phyloP scores from a whole-genome alignment of 768 basidiomycete species.

The Rhizopogon rudus region DNA sequence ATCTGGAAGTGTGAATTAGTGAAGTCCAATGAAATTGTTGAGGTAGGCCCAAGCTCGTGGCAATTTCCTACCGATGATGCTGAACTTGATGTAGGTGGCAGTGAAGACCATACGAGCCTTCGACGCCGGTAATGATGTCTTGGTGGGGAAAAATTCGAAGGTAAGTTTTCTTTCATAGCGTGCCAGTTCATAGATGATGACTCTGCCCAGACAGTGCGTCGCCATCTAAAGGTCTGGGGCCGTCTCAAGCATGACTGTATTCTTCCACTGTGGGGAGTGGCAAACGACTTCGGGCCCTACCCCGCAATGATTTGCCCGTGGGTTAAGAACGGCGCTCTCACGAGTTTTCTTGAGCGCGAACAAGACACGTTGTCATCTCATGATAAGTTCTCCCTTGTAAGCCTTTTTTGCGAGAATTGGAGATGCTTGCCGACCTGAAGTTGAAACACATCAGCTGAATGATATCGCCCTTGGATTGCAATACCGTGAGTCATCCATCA shows the following conservation, averaged over 20 bases:
- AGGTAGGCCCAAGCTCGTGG: not conserved
- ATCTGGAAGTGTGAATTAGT: not conserved
- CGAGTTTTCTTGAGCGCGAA: conserved; percentile 5
- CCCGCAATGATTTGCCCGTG: conserved; percentile 18
- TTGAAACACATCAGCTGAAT: no score
- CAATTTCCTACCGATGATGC: not conserved
- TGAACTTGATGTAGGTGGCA: not conserved
- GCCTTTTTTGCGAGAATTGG: no score
- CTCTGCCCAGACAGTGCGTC: conserved; percentile 10
- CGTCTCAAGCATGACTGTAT: conserved; percentile 14
- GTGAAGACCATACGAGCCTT: not conserved
- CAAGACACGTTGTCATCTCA: conserved; percentile 2
- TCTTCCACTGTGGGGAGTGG: conserved; percentile 11
- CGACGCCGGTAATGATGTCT: not conserved
- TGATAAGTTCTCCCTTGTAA: conserved; percentile 4
- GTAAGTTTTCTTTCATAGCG: not conserved
- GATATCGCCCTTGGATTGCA: no score
- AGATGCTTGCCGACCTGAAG: no score
- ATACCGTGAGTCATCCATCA: no score
- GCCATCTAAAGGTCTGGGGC: conserved; percentile 17
- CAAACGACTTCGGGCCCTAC: conserved; percentile 14
- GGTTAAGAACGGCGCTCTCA: conserved; percentile 11
- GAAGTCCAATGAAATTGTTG: not conserved
- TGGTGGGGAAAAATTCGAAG: not conserved
- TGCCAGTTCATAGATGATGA: not conserved